Evolutionary conservation across 805 yeast genomes (phyloP).

Genomic region (Ogataea pini): DNA sequence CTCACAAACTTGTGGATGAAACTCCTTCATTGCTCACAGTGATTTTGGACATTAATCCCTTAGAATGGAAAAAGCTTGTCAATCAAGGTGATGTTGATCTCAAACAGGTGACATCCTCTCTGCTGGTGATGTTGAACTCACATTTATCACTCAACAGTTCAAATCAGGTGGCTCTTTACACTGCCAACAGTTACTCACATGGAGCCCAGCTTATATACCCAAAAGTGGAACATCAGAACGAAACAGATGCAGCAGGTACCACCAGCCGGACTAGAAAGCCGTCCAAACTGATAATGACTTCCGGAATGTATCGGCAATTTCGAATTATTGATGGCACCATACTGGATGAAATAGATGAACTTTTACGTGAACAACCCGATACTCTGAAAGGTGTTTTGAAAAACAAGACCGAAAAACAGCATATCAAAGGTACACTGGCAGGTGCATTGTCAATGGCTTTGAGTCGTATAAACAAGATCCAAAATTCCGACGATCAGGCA

Average conservation of each 20-base stretch:
- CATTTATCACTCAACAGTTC: constrained; percentile 84
- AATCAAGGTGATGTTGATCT: constrained; percentile 46
- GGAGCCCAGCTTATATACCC: constrained; percentile 79
- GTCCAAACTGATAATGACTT: constrained; percentile 39
- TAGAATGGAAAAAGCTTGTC: constrained; percentile 57
- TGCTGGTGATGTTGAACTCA: constrained; percentile 79
- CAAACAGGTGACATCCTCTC: constrained; percentile 59
- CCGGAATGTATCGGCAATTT: constrained; percentile 84
- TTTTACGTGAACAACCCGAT: constrained; percentile 39
- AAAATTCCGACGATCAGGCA: constrained; percentile 46
- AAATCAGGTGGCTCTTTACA: constrained; percentile 79
- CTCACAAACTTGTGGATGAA: constrained; percentile 48
- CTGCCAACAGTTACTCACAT: constrained; percentile 56
- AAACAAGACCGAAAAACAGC: constrained; percentile 22
- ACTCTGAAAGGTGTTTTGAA: constrained; percentile 23
- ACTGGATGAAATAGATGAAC: constrained; percentile 53
- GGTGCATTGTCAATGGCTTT: constrained; percentile 85
- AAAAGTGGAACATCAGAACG: constrained; percentile 20
- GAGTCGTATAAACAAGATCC: constrained; percentile 71
- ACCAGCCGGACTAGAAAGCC: constrained; percentile 8
- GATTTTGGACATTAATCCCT: constrained; percentile 74
- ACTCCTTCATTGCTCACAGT: constrained; percentile 79
- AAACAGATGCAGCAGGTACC: constrained; percentile 4
- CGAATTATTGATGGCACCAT: constrained; percentile 75
- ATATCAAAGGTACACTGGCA: constrained; percentile 54